A percentile compares a stretch with the other conserved stretches of the same genome.
Conservation (phyloP, 176 grass and related monocot genomes). For the Musa beccarii region DNA sequence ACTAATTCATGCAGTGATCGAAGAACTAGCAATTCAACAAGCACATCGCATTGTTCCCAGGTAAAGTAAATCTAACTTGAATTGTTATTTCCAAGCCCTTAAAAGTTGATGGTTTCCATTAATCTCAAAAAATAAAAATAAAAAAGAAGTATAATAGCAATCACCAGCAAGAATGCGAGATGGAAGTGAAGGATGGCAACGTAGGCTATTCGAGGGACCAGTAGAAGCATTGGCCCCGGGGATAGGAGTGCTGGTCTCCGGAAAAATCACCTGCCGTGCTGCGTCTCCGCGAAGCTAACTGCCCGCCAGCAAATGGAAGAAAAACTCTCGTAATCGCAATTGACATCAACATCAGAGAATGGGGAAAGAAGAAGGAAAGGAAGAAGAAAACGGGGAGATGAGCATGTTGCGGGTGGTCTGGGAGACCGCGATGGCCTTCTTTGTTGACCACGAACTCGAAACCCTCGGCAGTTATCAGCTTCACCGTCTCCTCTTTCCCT, state of each 20-base stretch:
- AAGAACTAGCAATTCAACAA: not conserved
- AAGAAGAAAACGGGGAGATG: slow-evolving; percentile 48
- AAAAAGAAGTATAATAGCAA: not conserved
- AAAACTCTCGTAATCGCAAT: not conserved
- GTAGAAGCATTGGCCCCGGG: slow-evolving; percentile 93
- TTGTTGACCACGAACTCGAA: slow-evolving; percentile 94
- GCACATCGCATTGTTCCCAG: not conserved
- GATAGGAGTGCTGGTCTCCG: slow-evolving; percentile 65
- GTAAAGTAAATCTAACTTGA: not conserved
- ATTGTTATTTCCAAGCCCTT: not conserved
- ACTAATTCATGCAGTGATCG: not conserved
- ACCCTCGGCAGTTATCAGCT: slow-evolving; percentile 91
- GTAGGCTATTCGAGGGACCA: slow-evolving; percentile 80
- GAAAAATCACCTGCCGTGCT: slow-evolving; percentile 75
- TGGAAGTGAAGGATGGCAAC: slow-evolving; percentile 12
- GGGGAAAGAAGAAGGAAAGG: not conserved
- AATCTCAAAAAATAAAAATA: not conserved
- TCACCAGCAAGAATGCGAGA: not conserved
- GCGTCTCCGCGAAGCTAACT: slow-evolving; percentile 67
- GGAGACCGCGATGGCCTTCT: slow-evolving; percentile 91
- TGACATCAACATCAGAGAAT: not conserved
- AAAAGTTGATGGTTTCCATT: not conserved
- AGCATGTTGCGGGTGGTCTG: slow-evolving; percentile 92
- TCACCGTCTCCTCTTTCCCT: slow-evolving; percentile 43
- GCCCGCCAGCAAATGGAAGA: not conserved